phyloP scores from a whole-genome alignment of 495 filamentous ascomycete genomes.

The Aspergillus diversus region DNA sequence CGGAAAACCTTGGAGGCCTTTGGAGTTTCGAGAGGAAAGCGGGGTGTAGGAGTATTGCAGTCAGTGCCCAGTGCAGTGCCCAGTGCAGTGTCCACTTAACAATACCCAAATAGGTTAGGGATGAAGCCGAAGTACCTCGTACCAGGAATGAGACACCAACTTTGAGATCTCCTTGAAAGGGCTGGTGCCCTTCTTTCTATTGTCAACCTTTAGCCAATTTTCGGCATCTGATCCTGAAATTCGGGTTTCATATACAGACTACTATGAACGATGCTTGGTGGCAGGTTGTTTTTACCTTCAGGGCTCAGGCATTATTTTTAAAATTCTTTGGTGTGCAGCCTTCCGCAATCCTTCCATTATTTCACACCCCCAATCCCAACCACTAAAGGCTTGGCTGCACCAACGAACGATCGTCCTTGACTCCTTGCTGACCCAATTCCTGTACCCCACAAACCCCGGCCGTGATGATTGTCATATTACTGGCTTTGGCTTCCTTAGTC shows the following conservation, averaged over 20 bases:
- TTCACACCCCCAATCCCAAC: conserved; percentile 5
- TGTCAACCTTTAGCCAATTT: too few species aligned
- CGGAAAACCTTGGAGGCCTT: too few species aligned
- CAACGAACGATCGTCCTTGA: neutral
- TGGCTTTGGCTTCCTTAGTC: conserved; percentile 13
- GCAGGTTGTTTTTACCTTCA: neutral
- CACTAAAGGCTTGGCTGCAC: conserved; percentile 18
- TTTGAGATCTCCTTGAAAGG: too few species aligned
- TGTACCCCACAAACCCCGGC: conserved; percentile 21
- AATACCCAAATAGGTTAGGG: neutral
- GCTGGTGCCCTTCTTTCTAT: neutral
- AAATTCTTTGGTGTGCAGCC: neutral
- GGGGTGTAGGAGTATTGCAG: too few species aligned
- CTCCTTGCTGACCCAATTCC: neutral
- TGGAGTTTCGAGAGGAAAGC: too few species aligned
- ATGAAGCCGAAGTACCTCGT: neutral
- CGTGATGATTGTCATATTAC: conserved; percentile 7
- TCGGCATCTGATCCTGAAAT: too few species aligned
- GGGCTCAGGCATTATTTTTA: neutral
- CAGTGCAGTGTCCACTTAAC: neutral
- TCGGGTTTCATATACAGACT: too few species aligned
- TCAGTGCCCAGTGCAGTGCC: too few species aligned
- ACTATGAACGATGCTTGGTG: too few species aligned
- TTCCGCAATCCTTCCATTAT: neutral
- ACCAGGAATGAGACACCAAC: too few species aligned